A percentile compares a stretch with the other conserved stretches of the same genome.
Evolutionary conservation across 2,329 filamentous ascomycete genomes (phyloP).

Genomic region (Coleophoma eucalyptorum): DNA sequence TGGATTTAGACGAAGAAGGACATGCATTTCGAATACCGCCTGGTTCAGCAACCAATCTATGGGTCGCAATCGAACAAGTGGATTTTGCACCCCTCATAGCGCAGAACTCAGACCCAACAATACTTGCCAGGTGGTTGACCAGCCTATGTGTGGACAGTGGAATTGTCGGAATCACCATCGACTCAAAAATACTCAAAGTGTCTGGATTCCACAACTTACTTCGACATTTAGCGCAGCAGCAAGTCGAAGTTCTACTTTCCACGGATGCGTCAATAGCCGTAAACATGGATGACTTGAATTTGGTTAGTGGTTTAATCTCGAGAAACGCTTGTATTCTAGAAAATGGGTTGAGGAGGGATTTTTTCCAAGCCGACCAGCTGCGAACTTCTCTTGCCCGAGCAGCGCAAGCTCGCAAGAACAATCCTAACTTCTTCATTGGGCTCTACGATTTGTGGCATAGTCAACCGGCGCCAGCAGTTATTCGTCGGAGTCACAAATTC

Average conservation of each 20-base stretch:
- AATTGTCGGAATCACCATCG: not conserved
- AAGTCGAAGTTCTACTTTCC: not conserved
- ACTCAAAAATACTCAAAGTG: not conserved
- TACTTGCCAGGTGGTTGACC: not conserved
- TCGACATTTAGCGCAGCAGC: not conserved
- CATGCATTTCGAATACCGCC: not conserved
- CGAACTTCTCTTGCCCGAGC: slow-evolving; percentile 27
- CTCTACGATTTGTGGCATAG: slow-evolving; percentile 32
- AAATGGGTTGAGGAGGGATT: slow-evolving; percentile 35
- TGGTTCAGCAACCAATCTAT: not conserved
- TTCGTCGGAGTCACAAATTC: slow-evolving; percentile 32
- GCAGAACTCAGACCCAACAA: not conserved
- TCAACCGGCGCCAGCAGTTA: slow-evolving; percentile 28
- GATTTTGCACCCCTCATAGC: not conserved
- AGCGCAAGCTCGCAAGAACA: slow-evolving; percentile 24
- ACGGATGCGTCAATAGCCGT: not conserved
- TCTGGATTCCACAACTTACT: not conserved
- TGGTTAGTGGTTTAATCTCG: slow-evolving; percentile 32
- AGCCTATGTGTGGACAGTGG: not conserved
- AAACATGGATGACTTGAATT: not conserved
- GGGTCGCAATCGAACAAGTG: not conserved
- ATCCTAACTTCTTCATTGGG: slow-evolving; percentile 32
- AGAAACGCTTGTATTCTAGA: slow-evolving; percentile 36
- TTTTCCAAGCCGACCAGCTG: slow-evolving; percentile 33
- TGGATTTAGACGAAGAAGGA: not conserved